phyloP scores from a whole-genome alignment of 768 basidiomycete genomes.

The Mycena polygramma region DNA sequence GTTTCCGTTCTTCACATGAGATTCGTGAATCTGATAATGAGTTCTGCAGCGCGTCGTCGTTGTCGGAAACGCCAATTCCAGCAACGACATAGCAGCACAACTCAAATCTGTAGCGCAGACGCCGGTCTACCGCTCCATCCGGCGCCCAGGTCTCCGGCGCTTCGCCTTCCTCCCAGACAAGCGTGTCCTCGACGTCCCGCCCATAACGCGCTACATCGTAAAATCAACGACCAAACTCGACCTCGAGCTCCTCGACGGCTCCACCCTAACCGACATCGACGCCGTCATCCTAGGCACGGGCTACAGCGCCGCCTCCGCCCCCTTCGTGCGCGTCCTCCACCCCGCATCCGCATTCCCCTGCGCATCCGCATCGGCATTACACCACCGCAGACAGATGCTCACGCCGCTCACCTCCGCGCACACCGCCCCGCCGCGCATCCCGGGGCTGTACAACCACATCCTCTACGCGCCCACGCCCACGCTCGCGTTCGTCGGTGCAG shows the following conservation, averaged over 20 bases:
- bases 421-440: constrained; percentile 40
- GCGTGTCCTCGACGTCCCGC: constrained; percentile 46
- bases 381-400: constrained; percentile 11
- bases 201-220: constrained; percentile 41
- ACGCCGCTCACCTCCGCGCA: constrained; percentile 37
- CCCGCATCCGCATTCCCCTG: neutral
- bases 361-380: too few relatives aligned
- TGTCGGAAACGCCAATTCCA: constrained; percentile 52
- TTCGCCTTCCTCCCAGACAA: constrained; percentile 49
- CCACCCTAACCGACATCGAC: constrained; percentile 44
- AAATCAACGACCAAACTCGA: neutral
- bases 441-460: constrained; percentile 46
- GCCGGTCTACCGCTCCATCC: constrained; percentile 43
- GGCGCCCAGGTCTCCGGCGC: constrained; percentile 43
- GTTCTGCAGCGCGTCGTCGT: constrained; percentile 39
- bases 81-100: constrained; percentile 51
- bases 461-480: constrained; percentile 47
- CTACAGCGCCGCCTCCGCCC: constrained; percentile 46
- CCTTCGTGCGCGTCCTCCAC: constrained; percentile 41
- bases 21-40: too few relatives aligned
- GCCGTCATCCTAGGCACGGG: constrained; percentile 49
- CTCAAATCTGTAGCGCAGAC: constrained; percentile 40
- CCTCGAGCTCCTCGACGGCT: constrained; percentile 41
- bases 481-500: constrained; percentile 47
- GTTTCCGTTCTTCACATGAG: neutral